Conservation (phyloP, 805 yeast species). For the Lipomyces orientalis region DNA sequence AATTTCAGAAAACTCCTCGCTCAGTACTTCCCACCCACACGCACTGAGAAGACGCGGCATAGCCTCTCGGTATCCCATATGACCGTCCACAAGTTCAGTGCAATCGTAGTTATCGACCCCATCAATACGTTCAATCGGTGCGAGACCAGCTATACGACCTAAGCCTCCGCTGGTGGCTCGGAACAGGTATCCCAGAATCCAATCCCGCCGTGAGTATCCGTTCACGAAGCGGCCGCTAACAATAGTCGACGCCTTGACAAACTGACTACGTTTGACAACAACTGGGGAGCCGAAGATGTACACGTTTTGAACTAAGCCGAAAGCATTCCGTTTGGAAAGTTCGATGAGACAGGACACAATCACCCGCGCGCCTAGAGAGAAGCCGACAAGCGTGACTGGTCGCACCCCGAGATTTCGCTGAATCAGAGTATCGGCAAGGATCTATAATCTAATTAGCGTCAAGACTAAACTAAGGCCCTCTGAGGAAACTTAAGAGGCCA, state of each 20-base stretch:
- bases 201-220: conserved; percentile 90
- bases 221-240: conserved; percentile 90
- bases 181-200: conserved; percentile 94
- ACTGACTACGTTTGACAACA: conserved; percentile 76
- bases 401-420: conserved; percentile 88
- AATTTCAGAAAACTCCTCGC: conserved; percentile 92
- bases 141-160: conserved; percentile 86
- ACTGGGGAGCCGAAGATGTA: conserved; percentile 87
- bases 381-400: conserved; percentile 91
- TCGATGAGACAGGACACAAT: conserved; percentile 89
- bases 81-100: conserved; percentile 87
- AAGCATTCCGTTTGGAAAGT: conserved; percentile 82
- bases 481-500: conserved; percentile 51
- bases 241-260: conserved; percentile 77
- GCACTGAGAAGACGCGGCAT: conserved; percentile 79
- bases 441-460: conserved; percentile 44
- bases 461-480: not conserved
- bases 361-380: conserved; percentile 90
- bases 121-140: conserved; percentile 65
- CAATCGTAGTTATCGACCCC: conserved; percentile 87
- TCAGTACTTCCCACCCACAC: conserved; percentile 78
- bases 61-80: conserved; percentile 94
- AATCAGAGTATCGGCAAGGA: conserved; percentile 88
- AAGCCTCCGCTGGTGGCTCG: conserved; percentile 96
- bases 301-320: conserved; percentile 88